A percentile compares a stretch with the other conserved stretches of the same genome.
These are phyloP conservation scores for Epichloe scottii DNA, from an alignment of 2,329 filamentous ascomycete genomes.

Conservation along the genomic window DNA sequence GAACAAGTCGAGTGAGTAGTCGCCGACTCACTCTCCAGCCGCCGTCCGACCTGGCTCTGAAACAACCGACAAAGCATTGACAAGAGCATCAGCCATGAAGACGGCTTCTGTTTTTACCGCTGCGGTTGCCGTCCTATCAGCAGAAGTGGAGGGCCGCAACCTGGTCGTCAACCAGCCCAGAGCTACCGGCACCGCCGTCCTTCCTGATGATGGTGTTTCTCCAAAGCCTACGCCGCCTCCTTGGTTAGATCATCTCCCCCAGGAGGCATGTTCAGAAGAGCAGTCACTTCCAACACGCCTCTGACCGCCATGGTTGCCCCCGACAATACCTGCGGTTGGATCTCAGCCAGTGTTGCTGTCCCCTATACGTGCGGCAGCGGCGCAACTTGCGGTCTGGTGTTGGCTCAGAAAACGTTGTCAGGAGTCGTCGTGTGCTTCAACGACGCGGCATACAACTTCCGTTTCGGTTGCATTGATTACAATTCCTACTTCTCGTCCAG, in stretches of 20 bases:
- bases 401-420: conserved; percentile 12
- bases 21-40: neutral
- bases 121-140: neutral
- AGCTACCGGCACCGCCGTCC: conserved; percentile 23
- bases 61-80: neutral
- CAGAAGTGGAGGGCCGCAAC: conserved; percentile 17
- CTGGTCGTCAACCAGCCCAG: conserved; percentile 14
- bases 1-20: neutral
- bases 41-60: neutral
- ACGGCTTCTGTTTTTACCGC: conserved; percentile 17
- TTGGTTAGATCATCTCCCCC: conserved; percentile 18
- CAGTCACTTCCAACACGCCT: neutral
- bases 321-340: conserved; percentile 38
- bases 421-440: conserved; percentile 33
- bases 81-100: conserved; percentile 12
- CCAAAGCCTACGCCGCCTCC: conserved; percentile 31
- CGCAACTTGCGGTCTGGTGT: conserved; percentile 29
- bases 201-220: conserved; percentile 20
- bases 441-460: conserved; percentile 19
- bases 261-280: neutral
- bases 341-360: conserved; percentile 27
- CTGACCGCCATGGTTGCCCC: conserved; percentile 25
- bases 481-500: conserved; percentile 20
- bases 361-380: conserved; percentile 26
- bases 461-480: conserved; percentile 27